Conservation (phyloP, 140 eudicot species). For the Erigeron philadelphicus region DNA sequence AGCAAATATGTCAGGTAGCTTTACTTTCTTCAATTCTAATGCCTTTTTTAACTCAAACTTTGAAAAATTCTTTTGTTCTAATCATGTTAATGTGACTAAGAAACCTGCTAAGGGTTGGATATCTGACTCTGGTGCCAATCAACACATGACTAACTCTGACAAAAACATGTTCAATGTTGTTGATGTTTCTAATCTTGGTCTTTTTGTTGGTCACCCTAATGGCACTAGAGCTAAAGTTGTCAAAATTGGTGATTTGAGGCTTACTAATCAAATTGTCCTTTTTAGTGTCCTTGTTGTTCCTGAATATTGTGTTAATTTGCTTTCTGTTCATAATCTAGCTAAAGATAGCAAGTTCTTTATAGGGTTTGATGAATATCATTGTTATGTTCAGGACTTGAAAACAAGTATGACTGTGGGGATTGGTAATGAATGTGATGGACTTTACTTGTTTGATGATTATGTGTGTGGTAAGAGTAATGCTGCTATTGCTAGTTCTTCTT, state of each 20-base stretch:
- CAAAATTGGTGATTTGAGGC: not conserved
- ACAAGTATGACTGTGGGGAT: slow-evolving; percentile 1
- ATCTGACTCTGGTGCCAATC: not conserved
- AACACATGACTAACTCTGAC: not conserved
- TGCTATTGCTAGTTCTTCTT: no score
- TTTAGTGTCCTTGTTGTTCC: not conserved
- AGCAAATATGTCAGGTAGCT: not conserved
- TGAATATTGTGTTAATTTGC: not conserved
- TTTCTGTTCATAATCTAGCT: not conserved
- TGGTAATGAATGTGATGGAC: not conserved
- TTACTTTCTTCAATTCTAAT: no score
- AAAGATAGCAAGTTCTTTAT: not conserved
- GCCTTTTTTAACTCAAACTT: no score
- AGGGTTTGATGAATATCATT: not conserved
- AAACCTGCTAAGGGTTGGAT: not conserved
- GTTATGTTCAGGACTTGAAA: not conserved
- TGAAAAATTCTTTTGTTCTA: no score
- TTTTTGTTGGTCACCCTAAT: not conserved
- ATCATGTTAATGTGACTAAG: no score
- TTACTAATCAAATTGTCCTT: not conserved
- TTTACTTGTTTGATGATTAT: no score
- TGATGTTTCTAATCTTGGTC: not conserved
- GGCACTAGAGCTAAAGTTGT: not conserved
- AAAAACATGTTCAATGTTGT: no score
- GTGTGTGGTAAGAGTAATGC: no score